These are phyloP conservation scores for Penicillium ucsense DNA, from an alignment of 495 filamentous ascomycete genomes.

Conservation along the genomic window DNA sequence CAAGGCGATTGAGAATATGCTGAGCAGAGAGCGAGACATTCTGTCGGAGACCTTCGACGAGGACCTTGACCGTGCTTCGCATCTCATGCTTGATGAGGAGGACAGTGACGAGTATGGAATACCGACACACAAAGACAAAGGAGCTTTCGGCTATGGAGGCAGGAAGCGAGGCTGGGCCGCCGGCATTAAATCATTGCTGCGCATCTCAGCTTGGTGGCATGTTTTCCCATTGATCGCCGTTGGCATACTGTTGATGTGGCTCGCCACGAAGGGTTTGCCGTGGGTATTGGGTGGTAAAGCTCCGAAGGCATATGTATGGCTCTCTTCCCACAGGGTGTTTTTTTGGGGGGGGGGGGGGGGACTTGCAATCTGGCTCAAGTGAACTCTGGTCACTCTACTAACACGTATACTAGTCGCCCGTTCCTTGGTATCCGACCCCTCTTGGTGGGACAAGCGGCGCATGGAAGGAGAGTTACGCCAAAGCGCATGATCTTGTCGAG, in stretches of 20 bases:
- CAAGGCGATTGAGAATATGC: constrained; percentile 11
- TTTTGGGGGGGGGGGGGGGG: not conserved
- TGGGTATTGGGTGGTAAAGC: constrained; percentile 1
- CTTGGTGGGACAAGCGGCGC: constrained; percentile 60
- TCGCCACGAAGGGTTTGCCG: constrained; percentile 10
- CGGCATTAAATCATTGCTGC: constrained; percentile 3
- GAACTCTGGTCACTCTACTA: not conserved
- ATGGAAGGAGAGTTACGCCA: constrained; percentile 75
- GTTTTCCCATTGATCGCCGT: constrained; percentile 3
- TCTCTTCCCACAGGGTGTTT: not conserved
- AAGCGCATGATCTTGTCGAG: constrained; percentile 67
- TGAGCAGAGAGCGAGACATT: constrained; percentile 5
- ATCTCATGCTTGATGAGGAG: constrained; percentile 7
- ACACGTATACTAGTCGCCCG: constrained; percentile 28
- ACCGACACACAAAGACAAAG: constrained; percentile 5
- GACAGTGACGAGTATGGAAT: constrained; percentile 16
- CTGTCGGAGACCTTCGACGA: constrained; percentile 13
- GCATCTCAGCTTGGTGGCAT: constrained; percentile 13
- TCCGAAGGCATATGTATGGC: constrained; percentile 11
- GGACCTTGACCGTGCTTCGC: constrained; percentile 13
- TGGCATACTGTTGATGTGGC: constrained; percentile 11
- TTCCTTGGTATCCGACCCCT: constrained; percentile 80
- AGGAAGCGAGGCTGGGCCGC: constrained; percentile 1
- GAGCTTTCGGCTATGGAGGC: not conserved
- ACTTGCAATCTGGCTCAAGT: not conserved